Evolutionary conservation across 1,139 yeast genomes (phyloP).

Genomic region (Suhomyces guaymorum): DNA sequence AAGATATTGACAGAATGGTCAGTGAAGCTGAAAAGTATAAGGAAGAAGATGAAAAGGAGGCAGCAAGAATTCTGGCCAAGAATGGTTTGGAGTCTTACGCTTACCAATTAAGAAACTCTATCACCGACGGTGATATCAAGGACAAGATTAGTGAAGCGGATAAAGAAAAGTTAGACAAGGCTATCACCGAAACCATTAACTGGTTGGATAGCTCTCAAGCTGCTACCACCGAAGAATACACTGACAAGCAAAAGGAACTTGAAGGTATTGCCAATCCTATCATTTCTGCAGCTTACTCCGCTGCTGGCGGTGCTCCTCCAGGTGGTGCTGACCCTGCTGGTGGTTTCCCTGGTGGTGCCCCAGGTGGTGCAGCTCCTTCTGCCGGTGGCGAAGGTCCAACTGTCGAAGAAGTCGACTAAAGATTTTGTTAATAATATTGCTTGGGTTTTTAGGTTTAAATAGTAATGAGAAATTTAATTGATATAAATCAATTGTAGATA

Average conservation of each 20-base stretch:
- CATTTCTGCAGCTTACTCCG: conserved; percentile 60
- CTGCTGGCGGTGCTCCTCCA: conserved; percentile 49
- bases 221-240: conserved; percentile 55
- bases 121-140: conserved; percentile 50
- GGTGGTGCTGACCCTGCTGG: conserved; percentile 25
- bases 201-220: conserved; percentile 56
- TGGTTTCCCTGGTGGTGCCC: conserved; percentile 44
- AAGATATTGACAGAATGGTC: conserved; percentile 31
- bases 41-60: conserved; percentile 82
- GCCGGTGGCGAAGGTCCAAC: conserved; percentile 54
- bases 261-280: conserved; percentile 67
- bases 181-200: conserved; percentile 44
- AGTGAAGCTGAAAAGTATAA: conserved; percentile 70
- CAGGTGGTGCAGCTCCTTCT: conserved; percentile 45
- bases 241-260: conserved; percentile 65
- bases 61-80: conserved; percentile 73
- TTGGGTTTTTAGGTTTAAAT: conserved; percentile 5
- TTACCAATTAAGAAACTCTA: conserved; percentile 69
- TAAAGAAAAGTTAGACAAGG: conserved; percentile 44
- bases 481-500: no score
- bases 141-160: conserved; percentile 49
- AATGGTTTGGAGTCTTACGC: conserved; percentile 89
- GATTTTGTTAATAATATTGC: conserved; percentile 1
- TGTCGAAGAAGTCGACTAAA: conserved; percentile 70
- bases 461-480: no score